These are phyloP conservation scores for Dianthus caryophyllus DNA, from an alignment of 148 eudicot genomes.

Conservation along the genomic window DNA sequence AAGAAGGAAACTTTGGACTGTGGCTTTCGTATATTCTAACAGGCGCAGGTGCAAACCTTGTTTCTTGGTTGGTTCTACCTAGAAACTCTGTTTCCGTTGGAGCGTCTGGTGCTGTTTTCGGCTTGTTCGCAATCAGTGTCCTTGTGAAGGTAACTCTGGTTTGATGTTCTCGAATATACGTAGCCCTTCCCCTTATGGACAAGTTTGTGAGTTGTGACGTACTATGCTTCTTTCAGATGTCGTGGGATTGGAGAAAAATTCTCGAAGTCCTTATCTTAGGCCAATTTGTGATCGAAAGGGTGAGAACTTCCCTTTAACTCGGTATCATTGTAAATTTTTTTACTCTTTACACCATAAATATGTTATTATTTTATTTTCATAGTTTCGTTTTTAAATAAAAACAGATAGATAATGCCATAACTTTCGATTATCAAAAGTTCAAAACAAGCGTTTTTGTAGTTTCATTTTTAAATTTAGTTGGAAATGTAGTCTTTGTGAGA, in stretches of 20 bases:
- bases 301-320: slow-evolving; percentile 26
- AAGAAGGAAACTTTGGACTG: slow-evolving; percentile 84
- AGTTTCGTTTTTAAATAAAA: too few relatives aligned
- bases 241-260: slow-evolving; percentile 98
- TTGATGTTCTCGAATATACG: neutral
- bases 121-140: slow-evolving; percentile 95
- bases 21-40: slow-evolving; percentile 93
- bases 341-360: too few relatives aligned
- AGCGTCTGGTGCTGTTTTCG: slow-evolving; percentile 95
- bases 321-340: neutral
- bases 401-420: too few relatives aligned
- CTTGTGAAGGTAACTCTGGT: slow-evolving; percentile 66
- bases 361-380: too few relatives aligned
- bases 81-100: slow-evolving; percentile 97
- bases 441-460: too few relatives aligned
- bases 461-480: too few relatives aligned
- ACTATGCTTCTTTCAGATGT: slow-evolving; percentile 53
- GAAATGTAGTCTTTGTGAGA: too few relatives aligned
- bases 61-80: slow-evolving; percentile 89
- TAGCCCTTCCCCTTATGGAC: neutral
- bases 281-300: slow-evolving; percentile 93
- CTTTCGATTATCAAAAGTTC: too few relatives aligned
- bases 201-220: slow-evolving; percentile 12
- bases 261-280: slow-evolving; percentile 96
- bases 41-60: slow-evolving; percentile 95